Base-by-base conservation (phyloP, 139 green algal genomes). In the Raphidocelis subcapitata region DNA sequence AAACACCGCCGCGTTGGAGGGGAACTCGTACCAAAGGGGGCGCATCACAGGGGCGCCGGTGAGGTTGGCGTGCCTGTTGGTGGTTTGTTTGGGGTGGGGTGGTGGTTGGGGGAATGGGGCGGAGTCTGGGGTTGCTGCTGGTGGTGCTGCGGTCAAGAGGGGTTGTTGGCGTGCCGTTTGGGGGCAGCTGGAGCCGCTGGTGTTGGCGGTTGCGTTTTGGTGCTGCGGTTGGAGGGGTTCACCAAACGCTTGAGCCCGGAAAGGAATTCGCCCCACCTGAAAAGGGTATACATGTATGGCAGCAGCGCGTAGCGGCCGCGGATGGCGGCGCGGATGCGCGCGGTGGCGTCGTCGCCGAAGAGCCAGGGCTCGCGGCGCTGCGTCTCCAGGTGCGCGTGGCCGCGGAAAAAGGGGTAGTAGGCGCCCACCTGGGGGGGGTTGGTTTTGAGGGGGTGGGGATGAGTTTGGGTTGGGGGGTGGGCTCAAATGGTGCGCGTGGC, bases 331-430 rank as follows among this genome's bases (percentile, higher is more conserved):
- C 94, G 82, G 36, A 98, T 96, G 61, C 85, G 82, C 2, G 62
- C 66, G 0, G 92, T 99, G 31, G 83, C 76, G 0, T 89, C 79
- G 31, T 97, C 92, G 0, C 94, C 96, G 82, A 97, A 97, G 29
- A 99, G 86, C 96, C 96, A 99, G 14, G 95, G 95, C 89, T 99
- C 96, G 31, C 96, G 85, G 5, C 96, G 86, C 80, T 95, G 94
- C 41, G 94, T 93, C 75, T 99, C 95, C 62, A 98, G 79, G 84
- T 99, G 96, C 0, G 94, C 96, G 79, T 99, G 96, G 47, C 87
- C 95, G 14, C 94, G 81, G 85, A 99, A 97, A 86, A 99, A 99
- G 56, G 96, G 96, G 82, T 98, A 98, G 89, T 90, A 99, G 26
- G 83, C 81, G 14, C 85, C 96, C 29, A 95, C 23, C 87, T 99